Conservation (phyloP, 345 rosid genomes). For the Euphorbia peplus region DNA sequence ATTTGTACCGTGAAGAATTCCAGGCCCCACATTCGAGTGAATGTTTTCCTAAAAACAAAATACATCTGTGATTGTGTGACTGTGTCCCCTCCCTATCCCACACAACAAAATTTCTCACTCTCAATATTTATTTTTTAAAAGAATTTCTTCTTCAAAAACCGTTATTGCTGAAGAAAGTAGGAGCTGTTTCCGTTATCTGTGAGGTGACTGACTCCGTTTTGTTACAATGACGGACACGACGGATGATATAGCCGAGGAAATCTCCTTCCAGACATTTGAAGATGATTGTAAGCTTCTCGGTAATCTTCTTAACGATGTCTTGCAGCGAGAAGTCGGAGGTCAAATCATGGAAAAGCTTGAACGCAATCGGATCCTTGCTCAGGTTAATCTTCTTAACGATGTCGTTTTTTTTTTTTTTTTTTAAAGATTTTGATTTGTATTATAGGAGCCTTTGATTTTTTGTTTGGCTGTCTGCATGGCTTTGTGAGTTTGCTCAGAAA, state of each 20-base stretch:
- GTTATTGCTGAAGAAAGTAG: neutral
- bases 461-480: constrained; percentile 10
- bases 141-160: neutral
- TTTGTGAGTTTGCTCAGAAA: constrained; percentile 20
- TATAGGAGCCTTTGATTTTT: neutral
- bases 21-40: neutral
- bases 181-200: no score
- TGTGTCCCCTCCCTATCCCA: no score
- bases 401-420: no score
- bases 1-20: neutral
- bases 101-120: no score
- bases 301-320: constrained; percentile 74
- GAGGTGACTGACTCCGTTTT: neutral
- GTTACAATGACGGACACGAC: constrained; percentile 82
- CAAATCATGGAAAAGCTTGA: constrained; percentile 71
- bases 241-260: constrained; percentile 91
- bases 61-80: neutral
- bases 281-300: constrained; percentile 92
- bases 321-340: constrained; percentile 71
- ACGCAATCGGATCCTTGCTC: constrained; percentile 72
- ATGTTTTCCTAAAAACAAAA: neutral
- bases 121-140: no score
- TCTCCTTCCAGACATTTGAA: constrained; percentile 89
- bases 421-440: neutral
- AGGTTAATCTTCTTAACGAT: no score